A percentile compares a stretch with the other conserved stretches of the same genome.
phyloP scores from a whole-genome alignment of 176 grass and related monocot species.

The Melocanna baccifera region DNA sequence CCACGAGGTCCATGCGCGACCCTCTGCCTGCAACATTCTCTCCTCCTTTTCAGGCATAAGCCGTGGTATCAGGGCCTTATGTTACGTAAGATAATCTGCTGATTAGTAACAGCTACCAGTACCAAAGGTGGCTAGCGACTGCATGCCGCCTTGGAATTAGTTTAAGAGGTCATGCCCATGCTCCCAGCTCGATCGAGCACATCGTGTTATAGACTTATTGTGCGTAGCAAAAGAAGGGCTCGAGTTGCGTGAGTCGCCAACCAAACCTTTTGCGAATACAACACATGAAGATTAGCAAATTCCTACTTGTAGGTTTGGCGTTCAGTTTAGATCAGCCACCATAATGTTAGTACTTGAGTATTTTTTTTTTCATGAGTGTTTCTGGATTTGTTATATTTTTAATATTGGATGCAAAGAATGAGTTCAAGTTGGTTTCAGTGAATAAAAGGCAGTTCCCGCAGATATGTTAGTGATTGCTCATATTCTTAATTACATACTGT shows the following conservation, averaged over 20 bases:
- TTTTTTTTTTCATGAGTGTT: too few relatives aligned
- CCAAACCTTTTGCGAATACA: not conserved
- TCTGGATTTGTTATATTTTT: too few relatives aligned
- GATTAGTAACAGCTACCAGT: not conserved
- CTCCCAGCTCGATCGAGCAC: not conserved
- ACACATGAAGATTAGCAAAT: not conserved
- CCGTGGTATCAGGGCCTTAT: not conserved
- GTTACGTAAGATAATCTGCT: not conserved
- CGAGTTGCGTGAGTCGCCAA: not conserved
- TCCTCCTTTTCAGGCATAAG: not conserved
- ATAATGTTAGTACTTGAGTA: too few relatives aligned
- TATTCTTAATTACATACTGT: too few relatives aligned
- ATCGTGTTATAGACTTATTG: not conserved
- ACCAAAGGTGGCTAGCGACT: not conserved
- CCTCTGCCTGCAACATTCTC: too few relatives aligned
- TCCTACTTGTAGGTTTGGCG: too few relatives aligned
- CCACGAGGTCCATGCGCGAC: not conserved
- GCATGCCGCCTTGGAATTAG: too few relatives aligned
- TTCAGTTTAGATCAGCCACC: too few relatives aligned
- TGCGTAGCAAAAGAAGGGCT: not conserved
- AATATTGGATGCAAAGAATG: too few relatives aligned
- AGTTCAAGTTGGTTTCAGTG: too few relatives aligned
- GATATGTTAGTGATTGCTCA: too few relatives aligned
- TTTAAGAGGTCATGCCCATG: not conserved
- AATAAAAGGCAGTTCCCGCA: too few relatives aligned